Conservation (phyloP, 345 rosid genomes). For the Eucalyptus curtisii region DNA sequence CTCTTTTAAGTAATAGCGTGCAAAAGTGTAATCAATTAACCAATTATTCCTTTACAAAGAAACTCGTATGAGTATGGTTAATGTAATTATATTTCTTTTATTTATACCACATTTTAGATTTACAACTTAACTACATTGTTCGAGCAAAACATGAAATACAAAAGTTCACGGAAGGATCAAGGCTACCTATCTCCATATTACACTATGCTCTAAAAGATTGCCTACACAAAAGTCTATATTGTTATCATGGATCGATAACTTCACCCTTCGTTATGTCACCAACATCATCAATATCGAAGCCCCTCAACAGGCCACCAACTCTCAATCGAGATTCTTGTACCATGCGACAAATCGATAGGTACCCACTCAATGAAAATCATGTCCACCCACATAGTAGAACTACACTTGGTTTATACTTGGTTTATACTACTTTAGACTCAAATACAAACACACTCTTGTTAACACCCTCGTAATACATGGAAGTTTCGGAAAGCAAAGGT, state of each 20-base stretch:
- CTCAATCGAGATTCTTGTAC: rapidly evolving
- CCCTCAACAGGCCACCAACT: rapidly evolving
- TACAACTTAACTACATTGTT: not conserved
- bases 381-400: not conserved
- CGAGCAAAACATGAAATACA: not conserved
- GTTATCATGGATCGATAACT: rapidly evolving
- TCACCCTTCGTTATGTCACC: rapidly evolving
- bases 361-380: rapidly evolving
- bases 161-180: not conserved
- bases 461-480: not conserved
- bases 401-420: too few species aligned
- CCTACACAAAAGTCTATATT: not conserved
- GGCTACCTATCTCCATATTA: too few species aligned
- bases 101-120: not conserved
- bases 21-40: too few species aligned
- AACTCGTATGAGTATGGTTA: too few species aligned
- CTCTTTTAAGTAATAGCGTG: too few species aligned
- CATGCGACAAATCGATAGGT: rapidly evolving
- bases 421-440: not conserved
- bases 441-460: not conserved
- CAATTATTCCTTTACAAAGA: too few species aligned
- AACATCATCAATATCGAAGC: not conserved
- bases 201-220: not conserved
- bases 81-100: too few species aligned
- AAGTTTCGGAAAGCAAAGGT: not conserved